Evolutionary conservation across 306 rosid species (phyloP).

Genomic region (Casuarina equisetifolia): DNA sequence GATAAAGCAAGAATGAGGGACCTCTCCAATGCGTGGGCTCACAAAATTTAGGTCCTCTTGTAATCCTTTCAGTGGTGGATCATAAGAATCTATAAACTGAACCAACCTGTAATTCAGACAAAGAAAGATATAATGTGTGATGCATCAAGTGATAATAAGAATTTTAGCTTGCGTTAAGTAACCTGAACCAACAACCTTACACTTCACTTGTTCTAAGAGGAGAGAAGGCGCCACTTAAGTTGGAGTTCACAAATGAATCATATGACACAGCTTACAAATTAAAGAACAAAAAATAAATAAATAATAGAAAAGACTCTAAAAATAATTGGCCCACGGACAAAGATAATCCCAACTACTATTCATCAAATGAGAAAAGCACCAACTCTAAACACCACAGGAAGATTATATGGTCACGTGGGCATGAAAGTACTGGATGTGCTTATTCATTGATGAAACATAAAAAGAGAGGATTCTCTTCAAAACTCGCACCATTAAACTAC

Average conservation of each 20-base stretch:
- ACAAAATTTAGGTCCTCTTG: constrained; percentile 96
- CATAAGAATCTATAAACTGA: constrained; percentile 90
- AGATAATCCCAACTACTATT: neutral
- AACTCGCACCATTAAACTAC: neutral
- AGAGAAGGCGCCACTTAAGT: neutral
- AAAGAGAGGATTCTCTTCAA: neutral
- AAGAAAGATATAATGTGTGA: constrained; percentile 28
- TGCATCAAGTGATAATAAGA: constrained; percentile 10
- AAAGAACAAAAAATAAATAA: neutral
- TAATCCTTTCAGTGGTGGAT: constrained; percentile 92
- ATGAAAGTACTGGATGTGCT: neutral
- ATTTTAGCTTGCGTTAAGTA: neutral
- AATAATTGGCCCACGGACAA: neutral
- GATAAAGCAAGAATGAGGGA: constrained; percentile 38
- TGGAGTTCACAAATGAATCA: neutral
- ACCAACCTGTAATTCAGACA: constrained; percentile 65
- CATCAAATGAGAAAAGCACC: neutral
- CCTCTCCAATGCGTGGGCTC: constrained; percentile 99
- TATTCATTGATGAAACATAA: neutral
- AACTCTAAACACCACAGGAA: neutral
- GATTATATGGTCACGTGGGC: neutral
- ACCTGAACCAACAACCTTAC: neutral
- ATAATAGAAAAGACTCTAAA: neutral
- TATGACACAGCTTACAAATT: neutral
- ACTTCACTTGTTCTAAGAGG: neutral